Evolutionary conservation across 2,329 filamentous ascomycete species (phyloP), one percentile per base, ranked within the genome.

Genomic region (Pseudocercospora vitis): DNA sequence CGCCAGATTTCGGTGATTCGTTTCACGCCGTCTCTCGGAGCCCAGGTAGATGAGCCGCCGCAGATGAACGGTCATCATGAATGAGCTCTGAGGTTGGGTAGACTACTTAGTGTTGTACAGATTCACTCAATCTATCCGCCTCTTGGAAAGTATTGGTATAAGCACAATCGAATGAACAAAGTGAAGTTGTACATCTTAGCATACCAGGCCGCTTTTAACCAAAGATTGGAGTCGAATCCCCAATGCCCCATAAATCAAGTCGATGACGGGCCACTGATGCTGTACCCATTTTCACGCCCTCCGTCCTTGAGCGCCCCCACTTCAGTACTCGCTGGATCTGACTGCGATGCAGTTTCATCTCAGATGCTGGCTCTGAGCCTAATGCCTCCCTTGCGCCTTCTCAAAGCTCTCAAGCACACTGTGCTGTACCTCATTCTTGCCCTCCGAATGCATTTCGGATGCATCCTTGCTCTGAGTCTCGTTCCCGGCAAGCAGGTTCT

Each of bases 321-420:
- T 16, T 23, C 31, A 35, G 40, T 48, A 24, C 42, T 45, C n/a
- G 42, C 42, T 45, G 37, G 21, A 32, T 37, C 24, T 31, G 14
- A 47, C 32, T 49, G 23, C 45, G 49, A 48, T 44, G 33, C 26
- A 19, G 33, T 12, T n/a, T n/a, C n/a, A n/a, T n/a, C n/a, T 11
- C 18, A 28, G 28, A 14, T 37, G 39, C 39, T 16, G 14, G 42
- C n/a, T 12, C n/a, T 11, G 24, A 6, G 6, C 16, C 69, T 58
- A 72, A 59, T 69, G 68, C 62, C 68, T 66, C 49, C 65, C 55
- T 48, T 70, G 62, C 18, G 71, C 67, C 57, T 65, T 56, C 23
- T 73, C 70, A 50, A 74, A 74, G 55, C 68, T 69, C 53, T 74
- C 69, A 19, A 74, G 63, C 56, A 74, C 69, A 48, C 65, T 72